These are phyloP conservation scores for Arabidopsis arenosa DNA, from an alignment of 345 rosid genomes.

Conservation along the genomic window DNA sequence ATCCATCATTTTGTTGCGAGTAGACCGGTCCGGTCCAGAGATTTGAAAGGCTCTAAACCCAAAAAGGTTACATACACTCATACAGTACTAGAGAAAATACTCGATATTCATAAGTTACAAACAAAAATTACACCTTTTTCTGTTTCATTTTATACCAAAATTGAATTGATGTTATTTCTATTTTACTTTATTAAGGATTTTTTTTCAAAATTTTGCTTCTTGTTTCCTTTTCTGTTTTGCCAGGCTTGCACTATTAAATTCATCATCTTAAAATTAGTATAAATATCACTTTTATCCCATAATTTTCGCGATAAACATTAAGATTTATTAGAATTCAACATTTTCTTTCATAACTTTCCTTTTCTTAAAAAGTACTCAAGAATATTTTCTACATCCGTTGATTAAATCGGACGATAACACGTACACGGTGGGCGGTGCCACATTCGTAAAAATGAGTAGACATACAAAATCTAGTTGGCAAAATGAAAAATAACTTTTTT, in stretches of 20 bases:
- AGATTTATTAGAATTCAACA: neutral
- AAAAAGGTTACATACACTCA: neutral
- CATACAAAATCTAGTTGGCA: neutral
- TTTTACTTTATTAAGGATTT: neutral
- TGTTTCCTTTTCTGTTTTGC: neutral
- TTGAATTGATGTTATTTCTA: neutral
- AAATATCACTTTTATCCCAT: neutral
- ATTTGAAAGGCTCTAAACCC: neutral
- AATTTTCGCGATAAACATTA: neutral
- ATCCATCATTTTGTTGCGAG: neutral
- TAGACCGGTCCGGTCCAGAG: neutral
- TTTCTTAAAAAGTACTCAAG: neutral
- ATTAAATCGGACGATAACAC: neutral
- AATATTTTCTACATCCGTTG: neutral
- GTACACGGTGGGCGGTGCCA: neutral
- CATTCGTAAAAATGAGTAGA: neutral
- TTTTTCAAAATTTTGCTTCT: neutral
- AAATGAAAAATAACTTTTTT: too few relatives aligned
- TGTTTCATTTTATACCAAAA: neutral
- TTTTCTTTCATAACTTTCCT: neutral
- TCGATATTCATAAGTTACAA: neutral
- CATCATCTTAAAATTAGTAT: neutral
- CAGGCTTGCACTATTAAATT: neutral
- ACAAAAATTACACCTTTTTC: neutral
- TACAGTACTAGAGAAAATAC: neutral